These are phyloP conservation scores for Akanthomyces lecanii DNA, from an alignment of 2,329 filamentous ascomycete species.

Conservation along the genomic window DNA sequence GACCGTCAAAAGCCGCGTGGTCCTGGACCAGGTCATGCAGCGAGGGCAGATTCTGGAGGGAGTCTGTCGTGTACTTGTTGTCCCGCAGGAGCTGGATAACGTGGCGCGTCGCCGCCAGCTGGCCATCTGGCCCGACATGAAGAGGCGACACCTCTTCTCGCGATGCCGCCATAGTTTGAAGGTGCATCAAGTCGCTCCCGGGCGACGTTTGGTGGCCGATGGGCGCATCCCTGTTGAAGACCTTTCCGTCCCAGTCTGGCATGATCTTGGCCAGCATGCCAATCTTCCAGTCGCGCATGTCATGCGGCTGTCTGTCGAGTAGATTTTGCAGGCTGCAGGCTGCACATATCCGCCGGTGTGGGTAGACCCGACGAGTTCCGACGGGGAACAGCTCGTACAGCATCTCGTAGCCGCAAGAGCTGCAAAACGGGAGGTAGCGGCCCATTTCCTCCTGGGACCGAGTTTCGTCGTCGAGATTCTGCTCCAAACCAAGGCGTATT, in stretches of 20 bases:
- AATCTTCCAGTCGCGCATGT: constrained; percentile 24
- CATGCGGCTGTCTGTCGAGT: constrained; percentile 30
- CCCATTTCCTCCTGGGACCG: constrained; percentile 26
- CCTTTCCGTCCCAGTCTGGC: constrained; percentile 22
- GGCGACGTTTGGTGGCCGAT: background rate
- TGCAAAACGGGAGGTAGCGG: constrained; percentile 26
- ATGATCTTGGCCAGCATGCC: constrained; percentile 25
- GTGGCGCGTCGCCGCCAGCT: background rate
- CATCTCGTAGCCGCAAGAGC: constrained; percentile 32
- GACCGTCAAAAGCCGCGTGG: background rate
- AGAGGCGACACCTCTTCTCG: background rate
- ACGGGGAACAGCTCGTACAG: constrained; percentile 29
- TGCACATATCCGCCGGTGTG: constrained; percentile 25
- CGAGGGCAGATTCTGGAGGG: constrained; percentile 27
- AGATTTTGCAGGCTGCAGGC: constrained; percentile 27
- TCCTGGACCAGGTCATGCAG: constrained; percentile 22
- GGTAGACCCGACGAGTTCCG: background rate
- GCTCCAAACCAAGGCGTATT: constrained; percentile 26
- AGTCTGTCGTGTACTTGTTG: constrained; percentile 28
- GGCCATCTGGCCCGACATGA: background rate
- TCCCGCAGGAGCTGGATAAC: background rate
- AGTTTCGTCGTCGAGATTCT: constrained; percentile 21
- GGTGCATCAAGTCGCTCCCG: background rate
- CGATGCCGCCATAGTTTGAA: background rate
- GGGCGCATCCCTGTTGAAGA: constrained; percentile 32